Conservation (phyloP, 345 rosid genomes). For the Aegle marmelos region DNA sequence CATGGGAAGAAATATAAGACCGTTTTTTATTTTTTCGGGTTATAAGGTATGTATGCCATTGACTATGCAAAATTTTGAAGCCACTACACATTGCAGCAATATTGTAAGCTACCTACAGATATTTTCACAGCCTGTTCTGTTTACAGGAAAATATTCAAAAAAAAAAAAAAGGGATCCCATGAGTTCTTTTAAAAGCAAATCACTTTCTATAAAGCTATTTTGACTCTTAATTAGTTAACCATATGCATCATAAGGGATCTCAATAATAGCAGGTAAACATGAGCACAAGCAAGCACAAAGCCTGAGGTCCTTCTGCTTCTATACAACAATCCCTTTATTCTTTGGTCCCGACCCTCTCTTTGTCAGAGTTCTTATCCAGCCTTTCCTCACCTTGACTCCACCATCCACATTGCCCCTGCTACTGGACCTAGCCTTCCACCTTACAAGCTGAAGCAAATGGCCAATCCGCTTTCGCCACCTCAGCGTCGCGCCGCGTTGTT, state of each 20-base stretch:
- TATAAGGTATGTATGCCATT: neutral
- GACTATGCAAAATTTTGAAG: slow-evolving; percentile 2
- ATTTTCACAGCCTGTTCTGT: slow-evolving; percentile 26
- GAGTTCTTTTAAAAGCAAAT: slow-evolving; percentile 22
- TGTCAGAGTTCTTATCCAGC: slow-evolving; percentile 86
- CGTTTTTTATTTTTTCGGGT: neutral
- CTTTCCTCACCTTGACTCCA: slow-evolving; percentile 72
- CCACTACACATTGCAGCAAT: slow-evolving; percentile 3
- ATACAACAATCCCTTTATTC: slow-evolving; percentile 27
- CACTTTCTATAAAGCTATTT: slow-evolving; percentile 37
- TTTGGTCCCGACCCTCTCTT: slow-evolving; percentile 57
- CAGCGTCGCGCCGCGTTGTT: slow-evolving; percentile 53
- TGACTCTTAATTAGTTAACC: slow-evolving; percentile 22
- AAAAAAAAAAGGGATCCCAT: slow-evolving; percentile 28
- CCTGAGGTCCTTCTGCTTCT: neutral
- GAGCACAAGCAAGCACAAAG: neutral
- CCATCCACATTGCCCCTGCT: slow-evolving; percentile 58
- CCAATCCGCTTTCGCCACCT: slow-evolving; percentile 94
- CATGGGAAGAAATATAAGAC: slow-evolving; percentile 19
- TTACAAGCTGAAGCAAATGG: slow-evolving; percentile 71
- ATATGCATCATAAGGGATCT: slow-evolving; percentile 15
- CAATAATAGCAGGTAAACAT: slow-evolving; percentile 21
- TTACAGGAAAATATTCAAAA: slow-evolving; percentile 9
- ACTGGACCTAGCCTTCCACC: slow-evolving; percentile 61
- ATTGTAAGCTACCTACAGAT: slow-evolving; percentile 1